Evolutionary conservation across 257 asterid species (phyloP).

Genomic region (Solanum pennellii): DNA sequence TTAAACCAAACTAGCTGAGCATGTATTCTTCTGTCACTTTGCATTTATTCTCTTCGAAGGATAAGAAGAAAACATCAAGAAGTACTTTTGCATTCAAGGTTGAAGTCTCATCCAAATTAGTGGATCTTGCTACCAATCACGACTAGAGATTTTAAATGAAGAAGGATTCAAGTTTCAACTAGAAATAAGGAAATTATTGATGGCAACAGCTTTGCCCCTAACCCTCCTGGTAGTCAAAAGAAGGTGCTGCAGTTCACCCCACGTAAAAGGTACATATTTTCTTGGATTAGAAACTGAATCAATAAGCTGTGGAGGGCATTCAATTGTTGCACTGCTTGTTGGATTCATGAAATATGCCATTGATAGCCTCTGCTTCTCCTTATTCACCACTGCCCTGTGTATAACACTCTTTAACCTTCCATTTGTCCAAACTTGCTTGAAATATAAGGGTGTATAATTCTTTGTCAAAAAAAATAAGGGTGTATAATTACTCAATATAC

Average conservation of each 20-base stretch:
- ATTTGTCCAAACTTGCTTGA: slow-evolving; percentile 16
- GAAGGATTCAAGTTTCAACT: slow-evolving; percentile 5
- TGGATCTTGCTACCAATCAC: neutral
- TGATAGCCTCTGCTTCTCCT: slow-evolving; percentile 11
- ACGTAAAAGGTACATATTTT: slow-evolving; percentile 12
- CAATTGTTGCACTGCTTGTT: neutral
- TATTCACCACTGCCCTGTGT: slow-evolving; percentile 15
- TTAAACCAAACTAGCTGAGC: neutral
- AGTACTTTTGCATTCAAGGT: neutral
- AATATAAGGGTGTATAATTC: neutral
- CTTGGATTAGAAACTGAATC: slow-evolving; percentile 4
- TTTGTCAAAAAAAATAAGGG: neutral
- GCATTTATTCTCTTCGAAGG: neutral
- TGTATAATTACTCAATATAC: neutral
- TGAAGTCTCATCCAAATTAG: neutral
- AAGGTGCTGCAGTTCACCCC: slow-evolving; percentile 10
- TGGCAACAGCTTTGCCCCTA: slow-evolving; percentile 9
- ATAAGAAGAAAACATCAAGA: neutral
- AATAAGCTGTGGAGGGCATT: slow-evolving; percentile 11
- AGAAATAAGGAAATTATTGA: slow-evolving; percentile 6
- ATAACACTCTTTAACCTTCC: slow-evolving; percentile 16
- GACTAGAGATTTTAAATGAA: neutral
- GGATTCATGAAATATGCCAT: slow-evolving; percentile 18
- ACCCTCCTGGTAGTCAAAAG: slow-evolving; percentile 15
- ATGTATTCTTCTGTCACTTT: neutral